Conservation (phyloP, 495 filamentous ascomycete species). For the Talaromyces trachyspermus region DNA sequence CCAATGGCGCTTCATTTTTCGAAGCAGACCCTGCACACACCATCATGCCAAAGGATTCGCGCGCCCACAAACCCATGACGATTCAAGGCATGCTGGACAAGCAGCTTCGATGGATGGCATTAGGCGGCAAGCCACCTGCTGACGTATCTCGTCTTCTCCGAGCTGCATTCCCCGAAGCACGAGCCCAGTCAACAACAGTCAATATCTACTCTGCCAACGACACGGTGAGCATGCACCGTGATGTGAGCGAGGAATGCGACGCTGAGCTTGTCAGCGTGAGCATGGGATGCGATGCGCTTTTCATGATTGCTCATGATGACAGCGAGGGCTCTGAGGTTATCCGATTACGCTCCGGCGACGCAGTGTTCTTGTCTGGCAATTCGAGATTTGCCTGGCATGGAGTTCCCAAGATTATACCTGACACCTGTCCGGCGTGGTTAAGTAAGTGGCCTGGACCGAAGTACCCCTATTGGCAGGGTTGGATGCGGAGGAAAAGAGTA, state of each 20-base stretch:
- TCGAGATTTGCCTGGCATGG: constrained; percentile 90
- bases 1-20: constrained; percentile 42
- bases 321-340: constrained; percentile 47
- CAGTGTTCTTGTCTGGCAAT: constrained; percentile 70
- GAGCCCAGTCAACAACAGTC: constrained; percentile 80
- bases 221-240: constrained; percentile 79
- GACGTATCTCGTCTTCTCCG: constrained; percentile 62
- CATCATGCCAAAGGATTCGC: constrained; percentile 56
- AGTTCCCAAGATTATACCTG: constrained; percentile 71
- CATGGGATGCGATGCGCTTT: constrained; percentile 81
- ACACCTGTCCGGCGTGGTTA: constrained; percentile 69
- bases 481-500: constrained; percentile 79
- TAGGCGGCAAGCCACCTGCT: constrained; percentile 81
- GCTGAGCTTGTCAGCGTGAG: constrained; percentile 74
- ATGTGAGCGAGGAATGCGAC: constrained; percentile 75
- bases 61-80: constrained; percentile 60
- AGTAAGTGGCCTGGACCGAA: constrained; percentile 60
- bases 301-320: constrained; percentile 43
- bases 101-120: constrained; percentile 84
- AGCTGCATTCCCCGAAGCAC: constrained; percentile 60
- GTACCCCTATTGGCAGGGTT: constrained; percentile 65
- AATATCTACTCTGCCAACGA: constrained; percentile 87
- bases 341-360: constrained; percentile 70
- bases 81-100: constrained; percentile 59
- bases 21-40: constrained; percentile 26